phyloP scores from a whole-genome alignment of 257 asterid species.

The Mentha longifolia region DNA sequence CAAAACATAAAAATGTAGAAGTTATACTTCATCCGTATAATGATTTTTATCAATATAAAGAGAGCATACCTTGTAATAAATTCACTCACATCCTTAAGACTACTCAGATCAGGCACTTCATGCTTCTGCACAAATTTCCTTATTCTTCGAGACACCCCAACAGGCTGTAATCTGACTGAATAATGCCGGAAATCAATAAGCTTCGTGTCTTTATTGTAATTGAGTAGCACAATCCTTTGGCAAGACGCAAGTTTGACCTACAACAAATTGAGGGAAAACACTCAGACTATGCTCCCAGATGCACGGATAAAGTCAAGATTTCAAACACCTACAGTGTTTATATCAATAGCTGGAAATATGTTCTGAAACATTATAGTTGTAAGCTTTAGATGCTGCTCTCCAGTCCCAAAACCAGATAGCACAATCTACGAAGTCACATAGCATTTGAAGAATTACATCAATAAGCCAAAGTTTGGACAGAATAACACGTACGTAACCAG shows the following conservation, averaged over 20 bases:
- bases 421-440: slow-evolving; percentile 64
- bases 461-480: neutral
- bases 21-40: neutral
- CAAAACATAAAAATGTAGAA: neutral
- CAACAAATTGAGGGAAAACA: slow-evolving; percentile 29
- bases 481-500: neutral
- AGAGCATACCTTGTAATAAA: slow-evolving; percentile 73
- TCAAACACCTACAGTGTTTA: slow-evolving; percentile 71
- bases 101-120: slow-evolving; percentile 83
- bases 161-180: slow-evolving; percentile 91
- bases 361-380: slow-evolving; percentile 88
- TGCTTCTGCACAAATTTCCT: slow-evolving; percentile 92
- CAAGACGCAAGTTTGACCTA: slow-evolving; percentile 94
- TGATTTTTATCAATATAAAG: slow-evolving; percentile 19
- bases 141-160: slow-evolving; percentile 85
- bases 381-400: slow-evolving; percentile 93
- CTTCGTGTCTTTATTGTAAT: slow-evolving; percentile 86
- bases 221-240: slow-evolving; percentile 92
- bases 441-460: neutral
- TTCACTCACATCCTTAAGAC: slow-evolving; percentile 89
- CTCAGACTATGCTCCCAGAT: slow-evolving; percentile 18
- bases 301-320: slow-evolving; percentile 14
- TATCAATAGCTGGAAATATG: slow-evolving; percentile 92
- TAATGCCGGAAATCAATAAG: slow-evolving; percentile 89
- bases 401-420: slow-evolving; percentile 95